These are phyloP conservation scores for Pulicaria dysenterica DNA, from an alignment of 129 eudicot genomes.

Conservation along the genomic window DNA sequence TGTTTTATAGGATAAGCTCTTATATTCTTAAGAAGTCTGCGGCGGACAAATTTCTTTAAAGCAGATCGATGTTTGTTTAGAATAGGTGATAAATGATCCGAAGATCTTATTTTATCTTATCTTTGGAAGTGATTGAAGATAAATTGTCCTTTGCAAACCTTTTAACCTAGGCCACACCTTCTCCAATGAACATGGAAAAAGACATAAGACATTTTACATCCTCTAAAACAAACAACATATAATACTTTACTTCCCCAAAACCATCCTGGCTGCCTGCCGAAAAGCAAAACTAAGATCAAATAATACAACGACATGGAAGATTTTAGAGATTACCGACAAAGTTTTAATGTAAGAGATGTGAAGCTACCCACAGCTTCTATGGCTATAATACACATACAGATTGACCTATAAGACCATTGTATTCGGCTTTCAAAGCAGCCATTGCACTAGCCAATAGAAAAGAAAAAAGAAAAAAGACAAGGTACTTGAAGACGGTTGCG, in stretches of 20 bases:
- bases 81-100: too few relatives aligned
- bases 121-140: not conserved
- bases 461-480: not conserved
- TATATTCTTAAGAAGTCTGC: too few relatives aligned
- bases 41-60: too few relatives aligned
- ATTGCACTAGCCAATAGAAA: not conserved
- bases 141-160: not conserved
- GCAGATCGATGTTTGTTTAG: too few relatives aligned
- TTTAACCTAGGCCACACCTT: too few relatives aligned
- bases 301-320: slow-evolving; percentile 2
- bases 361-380: not conserved
- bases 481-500: not conserved
- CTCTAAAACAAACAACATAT: too few relatives aligned
- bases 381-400: slow-evolving; percentile 15
- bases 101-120: too few relatives aligned
- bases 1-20: too few relatives aligned
- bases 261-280: not conserved
- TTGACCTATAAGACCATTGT: not conserved
- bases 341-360: slow-evolving; percentile 1
- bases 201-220: too few relatives aligned
- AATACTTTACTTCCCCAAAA: not conserved
- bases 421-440: not conserved
- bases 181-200: too few relatives aligned
- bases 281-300: not conserved
- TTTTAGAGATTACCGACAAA: not conserved